Base-by-base conservation (phyloP, 2,329 filamentous ascomycete genomes). In the Nemania sp. region DNA sequence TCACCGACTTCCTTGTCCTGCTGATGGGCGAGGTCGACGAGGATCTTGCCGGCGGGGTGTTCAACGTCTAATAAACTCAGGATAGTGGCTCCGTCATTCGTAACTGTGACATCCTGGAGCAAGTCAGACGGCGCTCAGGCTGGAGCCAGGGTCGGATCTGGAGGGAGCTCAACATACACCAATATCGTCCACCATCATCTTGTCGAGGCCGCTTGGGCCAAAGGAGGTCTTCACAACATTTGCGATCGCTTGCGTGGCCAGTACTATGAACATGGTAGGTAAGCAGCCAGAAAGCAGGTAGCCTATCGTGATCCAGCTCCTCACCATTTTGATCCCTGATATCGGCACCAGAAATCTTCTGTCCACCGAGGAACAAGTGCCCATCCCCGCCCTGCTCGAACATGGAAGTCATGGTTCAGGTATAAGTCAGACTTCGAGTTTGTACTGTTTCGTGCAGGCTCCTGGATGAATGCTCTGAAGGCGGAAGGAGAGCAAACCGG, bases 151-250 rank as follows among this genome's bases (percentile, higher is more conserved):
- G 29, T 7, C 29, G 20, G 7, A 45, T 20, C 7, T 21, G 45
- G 2, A 18, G 6, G 25, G 35, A 20, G 45, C 12, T 37, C 13
- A 59, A 71, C 88, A 71, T 86, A 92, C 90, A 74, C 95, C 95
- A 77, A 99, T 98, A 76, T 99, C 95, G 80, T 99, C 95, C 71
- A 99, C 95, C 95, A 99, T 98, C 95, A 99, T 99, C 86, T 99
- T 99, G 77, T 99, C 95, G 68, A 99, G 85, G 50, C 95, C 95
- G 65, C 92, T 97, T 53, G 95, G 95, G 57, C 95, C 95, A 75
- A 99, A 99, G 15, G 95, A 99, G 78, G 91, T 97, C 83, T 97
- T 98, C 77, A 99, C 92, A 62, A 99, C 93, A 87, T 98, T 99
- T 72, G 95, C 90, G 73, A 99, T 98, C 61, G 94, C 92, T 77